Evolutionary conservation across 192 early-diverging fungal genomes (phyloP).

Genomic region (Coemansia sp.): DNA sequence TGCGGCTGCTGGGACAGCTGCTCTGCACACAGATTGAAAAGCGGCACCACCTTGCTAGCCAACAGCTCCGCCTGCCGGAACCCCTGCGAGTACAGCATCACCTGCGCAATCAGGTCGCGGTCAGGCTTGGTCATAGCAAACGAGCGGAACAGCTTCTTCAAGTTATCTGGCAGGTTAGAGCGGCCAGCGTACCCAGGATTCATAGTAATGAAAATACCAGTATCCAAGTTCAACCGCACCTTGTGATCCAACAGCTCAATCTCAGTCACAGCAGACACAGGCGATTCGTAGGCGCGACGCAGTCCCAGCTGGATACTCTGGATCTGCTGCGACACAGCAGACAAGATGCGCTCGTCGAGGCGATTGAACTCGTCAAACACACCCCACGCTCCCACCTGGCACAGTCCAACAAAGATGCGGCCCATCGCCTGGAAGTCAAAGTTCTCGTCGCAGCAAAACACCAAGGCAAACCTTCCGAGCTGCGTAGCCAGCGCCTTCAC

Average conservation of each 20-base stretch:
- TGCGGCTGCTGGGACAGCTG: constrained; percentile 95
- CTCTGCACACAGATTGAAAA: constrained; percentile 94
- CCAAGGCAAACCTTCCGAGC: constrained; percentile 94
- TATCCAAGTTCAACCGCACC: constrained; percentile 81
- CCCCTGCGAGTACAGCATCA: constrained; percentile 99
- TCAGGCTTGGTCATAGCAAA: constrained; percentile 99
- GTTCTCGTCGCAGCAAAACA: constrained; percentile 99
- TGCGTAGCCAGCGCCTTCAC: constrained; percentile 96
- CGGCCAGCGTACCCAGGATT: constrained; percentile 99
- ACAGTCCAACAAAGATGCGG: constrained; percentile 98
- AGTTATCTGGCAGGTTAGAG: constrained; percentile 96
- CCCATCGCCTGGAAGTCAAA: constrained; percentile 99
- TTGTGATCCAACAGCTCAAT: constrained; percentile 92
- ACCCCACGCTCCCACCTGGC: constrained; percentile 99
- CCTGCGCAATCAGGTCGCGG: constrained; percentile 97
- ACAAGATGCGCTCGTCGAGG: constrained; percentile 95
- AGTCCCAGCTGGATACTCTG: constrained; percentile 98
- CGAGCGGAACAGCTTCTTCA: constrained; percentile 98
- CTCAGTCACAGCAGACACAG: constrained; percentile 53
- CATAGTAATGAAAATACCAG: constrained; percentile 98
- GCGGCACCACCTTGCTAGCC: constrained; percentile 94
- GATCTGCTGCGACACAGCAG: constrained; percentile 98
- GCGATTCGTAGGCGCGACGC: constrained; percentile 36
- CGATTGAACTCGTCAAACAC: constrained; percentile 99
- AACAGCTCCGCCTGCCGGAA: constrained; percentile 93